Base-by-base conservation (phyloP, 139 green algal genomes). In the Spirogloea muscicola region DNA sequence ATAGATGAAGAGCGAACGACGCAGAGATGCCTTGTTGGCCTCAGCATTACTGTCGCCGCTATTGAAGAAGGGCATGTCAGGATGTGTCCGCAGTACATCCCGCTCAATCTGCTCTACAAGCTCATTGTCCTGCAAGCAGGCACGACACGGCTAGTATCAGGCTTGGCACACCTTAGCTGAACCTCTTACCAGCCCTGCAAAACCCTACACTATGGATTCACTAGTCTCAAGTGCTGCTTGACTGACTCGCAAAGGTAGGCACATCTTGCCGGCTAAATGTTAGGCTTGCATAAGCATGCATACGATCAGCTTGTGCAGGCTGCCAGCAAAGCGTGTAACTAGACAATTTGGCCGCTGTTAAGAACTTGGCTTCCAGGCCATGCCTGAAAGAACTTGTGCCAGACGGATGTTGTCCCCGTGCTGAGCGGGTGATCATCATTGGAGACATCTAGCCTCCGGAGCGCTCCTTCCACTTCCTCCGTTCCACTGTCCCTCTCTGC, bases 11-110 rank as follows among this genome's bases (percentile, higher is more conserved):
- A 98, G 85, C 13, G 84, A 86, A 2, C 92, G 85, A 46, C 84
- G 84, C 83, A 97, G n/a, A n/a, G n/a, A n/a, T n/a, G n/a, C n/a
- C n/a, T n/a, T n/a, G n/a, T n/a, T n/a, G n/a, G n/a, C n/a, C n/a
- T n/a, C n/a, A n/a, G n/a, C n/a, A 1, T 42, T 10, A 2, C 36
- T 68, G 2, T 73, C 72, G 3, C 85, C 63, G 10, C 89, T 88
- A 37, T 88, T 93, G 84, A 98, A 98, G 75, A 97, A 98, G 82
- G 92, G 86, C 83, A 97, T 89, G 80, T 96, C 90, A 1, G 93
- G 93, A 73, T 98, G 93, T 5, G 93, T 97, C 52, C 93, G 87
- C 82, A 90, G 85, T 48, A 98, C 92, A 57, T 98, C 93, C 0
- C 93, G 80, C 44, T 93, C 90, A 38, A 98, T 96, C 78, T 98